phyloP scores from a whole-genome alignment of 179 eudicot genomes.

The Beta macrorhiza region DNA sequence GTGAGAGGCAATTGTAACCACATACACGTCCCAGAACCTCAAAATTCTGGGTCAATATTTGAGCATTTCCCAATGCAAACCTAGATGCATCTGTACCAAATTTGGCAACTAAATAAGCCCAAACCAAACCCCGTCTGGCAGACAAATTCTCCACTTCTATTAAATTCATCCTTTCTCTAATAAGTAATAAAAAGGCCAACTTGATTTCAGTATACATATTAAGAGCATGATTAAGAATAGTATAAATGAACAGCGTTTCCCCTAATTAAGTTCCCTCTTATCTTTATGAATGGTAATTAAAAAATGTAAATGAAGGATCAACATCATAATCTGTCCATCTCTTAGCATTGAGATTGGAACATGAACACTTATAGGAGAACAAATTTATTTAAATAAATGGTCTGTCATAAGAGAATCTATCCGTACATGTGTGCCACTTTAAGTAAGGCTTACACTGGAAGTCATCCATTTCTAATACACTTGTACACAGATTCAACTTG shows the following conservation, averaged over 20 bases:
- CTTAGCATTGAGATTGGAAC: background rate
- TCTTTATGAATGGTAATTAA: background rate
- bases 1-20: background rate
- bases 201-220: background rate
- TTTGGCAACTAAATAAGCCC: background rate
- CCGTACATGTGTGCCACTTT: background rate
- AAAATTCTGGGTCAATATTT: background rate
- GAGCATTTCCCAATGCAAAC: background rate
- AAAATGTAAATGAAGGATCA: background rate
- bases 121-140: background rate
- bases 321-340: background rate
- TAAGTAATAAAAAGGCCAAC: background rate
- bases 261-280: background rate
- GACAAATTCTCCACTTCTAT: background rate
- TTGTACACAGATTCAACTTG: background rate
- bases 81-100: background rate
- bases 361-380: background rate
- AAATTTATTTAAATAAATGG: background rate
- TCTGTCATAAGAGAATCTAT: background rate
- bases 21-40: background rate
- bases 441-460: background rate
- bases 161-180: background rate
- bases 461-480: background rate
- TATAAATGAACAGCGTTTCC: background rate
- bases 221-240: background rate